Evolutionary conservation across 768 basidiomycete species (phyloP), one percentile per base, ranked within the genome.

Genomic region (Trametes cinnabarina): DNA sequence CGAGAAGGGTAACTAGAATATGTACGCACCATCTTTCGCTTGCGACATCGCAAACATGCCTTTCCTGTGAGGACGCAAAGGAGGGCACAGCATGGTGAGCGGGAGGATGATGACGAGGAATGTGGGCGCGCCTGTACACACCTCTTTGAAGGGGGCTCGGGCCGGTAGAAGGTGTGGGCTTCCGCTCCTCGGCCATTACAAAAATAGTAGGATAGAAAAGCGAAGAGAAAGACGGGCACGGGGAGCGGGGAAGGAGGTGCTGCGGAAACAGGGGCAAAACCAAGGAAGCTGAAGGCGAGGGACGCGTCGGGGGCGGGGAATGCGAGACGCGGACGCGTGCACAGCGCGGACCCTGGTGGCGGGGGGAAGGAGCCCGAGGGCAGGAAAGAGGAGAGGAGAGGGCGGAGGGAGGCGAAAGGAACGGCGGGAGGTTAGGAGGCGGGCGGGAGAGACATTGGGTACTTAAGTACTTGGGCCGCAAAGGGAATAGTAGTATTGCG

Each of bases 1-100:
- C 9, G 17, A 15, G 26, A 40, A 22, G 12, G 42, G 26, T 19
- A 35, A 22, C 37, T 51, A 46, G 28, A 44, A 40, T 12, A 39
- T 59, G 44, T 48, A 63, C 73, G 44, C 39, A 78, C 81, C 70
- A 82, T 79, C 68, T 82, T 82, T 54, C 81, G 72, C 60, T 79
- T 77, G 63, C 81, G 81, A 71, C 82, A 83, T 14, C 79, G 75
- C 7, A 80, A 66, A 62, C 82, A 83, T 26, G 82, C 82, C 63
- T 78, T 77, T 19, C 82, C 81, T 60, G 76, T 69, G 72, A 43
- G 73, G 58, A 17, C 51, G 55, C 7, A 41, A 9, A 28, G 56
- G 15, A 61, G 25, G 28, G 37, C 46, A 52, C 43, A 48, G 54
- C 41, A 50, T 44, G 51, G 30, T 51, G 35, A 49, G 40, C 9